Evolutionary conservation across 2,329 filamentous ascomycete species (phyloP), one percentile per base, ranked within the genome.

Genomic region (Colletotrichum gloeosporioides): DNA sequence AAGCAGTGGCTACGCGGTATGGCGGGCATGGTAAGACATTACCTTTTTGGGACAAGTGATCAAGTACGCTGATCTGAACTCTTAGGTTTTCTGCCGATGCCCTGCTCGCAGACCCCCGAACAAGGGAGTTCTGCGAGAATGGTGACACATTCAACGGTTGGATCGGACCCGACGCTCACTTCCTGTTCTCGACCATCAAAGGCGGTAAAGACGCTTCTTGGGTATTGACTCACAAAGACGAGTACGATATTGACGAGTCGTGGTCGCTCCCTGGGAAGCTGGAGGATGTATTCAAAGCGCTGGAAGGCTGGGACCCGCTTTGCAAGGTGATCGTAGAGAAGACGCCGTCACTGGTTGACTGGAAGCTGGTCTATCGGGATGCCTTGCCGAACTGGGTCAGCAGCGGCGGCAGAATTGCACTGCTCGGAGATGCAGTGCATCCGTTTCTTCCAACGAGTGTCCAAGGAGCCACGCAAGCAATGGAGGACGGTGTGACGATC

Each of bases 21-120:
- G 59, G 59, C 29, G 59, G n/a, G 59, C 59, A 1, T 62, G 59
- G 59, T 25, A 32, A 32, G 31, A n/a, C 12, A 2, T 0, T 0
- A 25, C 22, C 59, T 34, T 7, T 0, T 15, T 1, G 0, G 8
- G 0, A 0, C 29, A 25, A 13, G 12, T 34, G 31, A 2, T 32
- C 18, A 53, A 53, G 10, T 22, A n/a, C 13, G 1, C 6, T 62
- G 29, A 62, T 22, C 0, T 2, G 0, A 25, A 25, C 0, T n/a
- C 18, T 12, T 15, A 62, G 59, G 59, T 62, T 62, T 13, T 22
- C 59, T 8, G 59, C 59, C 6, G 27, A 62, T 6, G 59, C 59
- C 10, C 59, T 62, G 0, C n/a, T 34, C 29, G 59, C 27, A 34
- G 59, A 62, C 10, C n/a, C 59, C 4, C n/a, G 59, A 32, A 62